phyloP scores from a whole-genome alignment of 2,329 filamentous ascomycete genomes.

The Alternaria sp. region DNA sequence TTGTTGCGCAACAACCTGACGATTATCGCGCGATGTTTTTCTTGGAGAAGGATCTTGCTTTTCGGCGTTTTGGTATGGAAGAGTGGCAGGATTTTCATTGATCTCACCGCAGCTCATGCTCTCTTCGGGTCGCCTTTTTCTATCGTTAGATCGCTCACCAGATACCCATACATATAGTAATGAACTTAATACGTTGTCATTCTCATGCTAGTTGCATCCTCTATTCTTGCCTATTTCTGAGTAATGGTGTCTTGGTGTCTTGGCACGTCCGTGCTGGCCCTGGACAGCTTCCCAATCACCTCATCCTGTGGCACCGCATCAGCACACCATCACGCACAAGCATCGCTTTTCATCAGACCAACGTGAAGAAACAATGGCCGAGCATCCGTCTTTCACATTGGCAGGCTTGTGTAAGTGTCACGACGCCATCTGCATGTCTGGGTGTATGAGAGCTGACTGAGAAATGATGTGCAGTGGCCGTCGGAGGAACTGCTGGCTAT shows the following conservation, averaged over 20 bases:
- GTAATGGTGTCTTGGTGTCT: not conserved
- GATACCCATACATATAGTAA: not conserved
- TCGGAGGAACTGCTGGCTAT: slow-evolving; percentile 37
- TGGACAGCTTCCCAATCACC: not conserved
- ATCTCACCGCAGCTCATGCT: not conserved
- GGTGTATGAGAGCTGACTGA: slow-evolving; percentile 2
- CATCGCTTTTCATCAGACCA: not conserved
- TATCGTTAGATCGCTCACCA: not conserved
- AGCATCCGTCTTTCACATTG: slow-evolving; percentile 39
- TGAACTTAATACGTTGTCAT: not conserved
- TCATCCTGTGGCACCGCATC: not conserved
- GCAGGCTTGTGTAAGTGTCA: slow-evolving; percentile 31
- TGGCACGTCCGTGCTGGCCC: slow-evolving; percentile 3
- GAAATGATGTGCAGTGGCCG: slow-evolving; percentile 21
- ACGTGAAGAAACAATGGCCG: slow-evolving; percentile 25
- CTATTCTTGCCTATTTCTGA: not conserved
- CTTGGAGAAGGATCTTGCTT: not conserved
- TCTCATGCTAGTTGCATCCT: not conserved
- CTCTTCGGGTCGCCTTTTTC: not conserved
- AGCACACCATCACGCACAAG: not conserved
- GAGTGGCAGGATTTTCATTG: not conserved
- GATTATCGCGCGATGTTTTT: not conserved
- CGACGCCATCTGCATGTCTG: not conserved
- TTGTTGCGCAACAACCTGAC: not conserved
- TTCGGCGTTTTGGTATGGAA: not conserved